These are phyloP conservation scores for Stygiomarasmius scandens DNA, from an alignment of 1,284 basidiomycete genomes.

Conservation along the genomic window DNA sequence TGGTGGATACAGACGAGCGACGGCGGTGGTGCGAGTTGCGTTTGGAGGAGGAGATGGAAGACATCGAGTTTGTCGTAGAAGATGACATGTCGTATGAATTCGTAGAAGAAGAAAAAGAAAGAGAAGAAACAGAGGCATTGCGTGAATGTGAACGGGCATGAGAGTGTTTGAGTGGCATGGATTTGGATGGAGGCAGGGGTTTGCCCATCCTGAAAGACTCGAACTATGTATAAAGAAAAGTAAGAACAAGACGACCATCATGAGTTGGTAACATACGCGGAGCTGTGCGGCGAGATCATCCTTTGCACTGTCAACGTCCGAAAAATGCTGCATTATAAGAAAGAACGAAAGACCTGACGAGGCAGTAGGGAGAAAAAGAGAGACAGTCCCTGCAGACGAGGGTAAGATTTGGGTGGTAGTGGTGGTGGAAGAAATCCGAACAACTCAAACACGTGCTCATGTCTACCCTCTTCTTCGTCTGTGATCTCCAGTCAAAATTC, in stretches of 20 bases:
- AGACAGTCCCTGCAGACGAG: slow-evolving; percentile 21
- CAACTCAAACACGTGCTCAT: slow-evolving; percentile 22
- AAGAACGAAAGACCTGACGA: slow-evolving; percentile 26
- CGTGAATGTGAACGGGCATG: slow-evolving; percentile 75
- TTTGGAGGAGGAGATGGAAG: slow-evolving; percentile 43
- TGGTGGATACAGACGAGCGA: slow-evolving; percentile 82
- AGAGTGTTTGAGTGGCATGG: slow-evolving; percentile 38
- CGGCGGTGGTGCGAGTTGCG: slow-evolving; percentile 79
- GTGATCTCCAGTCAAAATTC: slow-evolving; percentile 80
- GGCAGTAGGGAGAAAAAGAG: slow-evolving; percentile 31
- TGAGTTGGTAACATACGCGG: slow-evolving; percentile 17
- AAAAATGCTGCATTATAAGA: slow-evolving; percentile 10
- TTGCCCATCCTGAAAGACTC: slow-evolving; percentile 64
- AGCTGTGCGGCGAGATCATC: slow-evolving; percentile 15
- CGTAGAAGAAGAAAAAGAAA: slow-evolving; percentile 31
- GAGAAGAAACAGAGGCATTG: slow-evolving; percentile 49
- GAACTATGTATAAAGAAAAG: slow-evolving; percentile 44
- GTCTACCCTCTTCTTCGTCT: slow-evolving; percentile 71
- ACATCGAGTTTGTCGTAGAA: slow-evolving; percentile 14
- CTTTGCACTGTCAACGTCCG: slow-evolving; percentile 8
- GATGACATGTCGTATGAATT: slow-evolving; percentile 23
- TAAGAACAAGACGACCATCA: slow-evolving; percentile 17
- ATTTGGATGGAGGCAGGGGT: slow-evolving; percentile 30
- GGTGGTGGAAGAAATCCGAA: neutral
- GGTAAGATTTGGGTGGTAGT: neutral